These are phyloP conservation scores for Diddensiella santjacobensis DNA, from an alignment of 805 yeast species.

Conservation along the genomic window DNA sequence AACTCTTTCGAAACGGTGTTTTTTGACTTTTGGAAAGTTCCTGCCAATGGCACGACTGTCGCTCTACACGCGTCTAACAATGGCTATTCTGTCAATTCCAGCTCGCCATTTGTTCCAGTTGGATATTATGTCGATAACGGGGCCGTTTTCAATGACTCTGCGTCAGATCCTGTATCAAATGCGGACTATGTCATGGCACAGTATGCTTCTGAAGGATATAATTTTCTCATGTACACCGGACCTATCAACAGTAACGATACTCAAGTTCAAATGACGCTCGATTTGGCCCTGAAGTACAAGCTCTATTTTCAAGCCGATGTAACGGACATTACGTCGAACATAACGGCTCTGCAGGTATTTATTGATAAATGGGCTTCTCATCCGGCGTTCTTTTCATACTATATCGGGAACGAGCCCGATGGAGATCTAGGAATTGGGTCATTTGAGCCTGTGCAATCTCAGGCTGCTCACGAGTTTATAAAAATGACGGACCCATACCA, in stretches of 20 bases:
- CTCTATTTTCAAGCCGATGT: conserved; percentile 14
- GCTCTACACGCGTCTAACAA: conserved; percentile 5
- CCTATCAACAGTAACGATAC: conserved; percentile 5
- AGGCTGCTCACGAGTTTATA: conserved; percentile 9
- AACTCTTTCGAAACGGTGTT: conserved; percentile 10
- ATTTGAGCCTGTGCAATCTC: conserved; percentile 9
- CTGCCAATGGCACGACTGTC: conserved; percentile 6
- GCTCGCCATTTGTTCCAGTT: conserved; percentile 11
- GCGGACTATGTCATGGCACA: conserved; percentile 5
- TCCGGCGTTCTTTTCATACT: conserved; percentile 13
- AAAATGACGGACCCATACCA: conserved; percentile 14
- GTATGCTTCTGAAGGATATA: conserved; percentile 16
- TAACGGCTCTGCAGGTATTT: conserved; percentile 3
- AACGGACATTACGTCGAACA: conserved; percentile 9
- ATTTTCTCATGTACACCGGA: conserved; percentile 13
- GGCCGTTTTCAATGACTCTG: not conserved
- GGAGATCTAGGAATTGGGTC: conserved; percentile 15
- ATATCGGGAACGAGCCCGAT: conserved; percentile 16
- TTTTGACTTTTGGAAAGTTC: conserved; percentile 10
- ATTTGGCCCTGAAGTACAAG: conserved; percentile 8
- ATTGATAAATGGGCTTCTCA: conserved; percentile 8
- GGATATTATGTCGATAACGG: conserved; percentile 13
- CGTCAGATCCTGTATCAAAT: conserved; percentile 2
- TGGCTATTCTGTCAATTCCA: conserved; percentile 5
- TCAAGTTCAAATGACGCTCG: conserved; percentile 13